Evolutionary conservation across 202 grass and related monocot species (phyloP).

Genomic region (Musa balbisiana): DNA sequence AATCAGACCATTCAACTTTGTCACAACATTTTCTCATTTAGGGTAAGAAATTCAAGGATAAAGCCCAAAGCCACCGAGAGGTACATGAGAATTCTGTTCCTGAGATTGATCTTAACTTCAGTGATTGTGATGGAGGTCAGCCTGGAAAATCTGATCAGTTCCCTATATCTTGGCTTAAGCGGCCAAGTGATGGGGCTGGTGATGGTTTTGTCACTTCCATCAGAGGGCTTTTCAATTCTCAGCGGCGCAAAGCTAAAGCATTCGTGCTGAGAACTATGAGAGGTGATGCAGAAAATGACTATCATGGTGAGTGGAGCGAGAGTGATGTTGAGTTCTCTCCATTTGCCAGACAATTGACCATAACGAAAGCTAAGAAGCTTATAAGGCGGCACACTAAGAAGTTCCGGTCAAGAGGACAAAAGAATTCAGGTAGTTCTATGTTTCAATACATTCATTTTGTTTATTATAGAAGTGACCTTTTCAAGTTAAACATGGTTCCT

Average conservation of each 20-base stretch:
- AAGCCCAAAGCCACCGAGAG: conserved; percentile 62
- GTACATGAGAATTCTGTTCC: conserved; percentile 43
- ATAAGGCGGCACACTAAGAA: conserved; percentile 83
- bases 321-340: conserved; percentile 84
- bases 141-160: conserved; percentile 64
- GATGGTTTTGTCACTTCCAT: conserved; percentile 90
- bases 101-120: conserved; percentile 56
- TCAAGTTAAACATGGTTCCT: neutral
- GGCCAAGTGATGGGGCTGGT: conserved; percentile 75
- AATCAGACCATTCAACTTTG: too few relatives aligned
- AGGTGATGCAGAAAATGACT: conserved; percentile 69
- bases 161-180: conserved; percentile 53
- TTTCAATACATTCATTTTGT: neutral
- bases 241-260: conserved; percentile 73
- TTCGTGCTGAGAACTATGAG: conserved; percentile 93
- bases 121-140: conserved; percentile 78
- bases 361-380: conserved; percentile 84
- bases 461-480: neutral
- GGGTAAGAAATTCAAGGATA: conserved; percentile 96
- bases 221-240: conserved; percentile 84
- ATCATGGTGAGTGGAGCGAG: conserved; percentile 77
- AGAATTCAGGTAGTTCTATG: conserved; percentile 52
- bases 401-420: conserved; percentile 49
- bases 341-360: conserved; percentile 87
- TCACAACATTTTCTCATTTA: conserved; percentile 29